A percentile compares a stretch with the other conserved stretches of the same genome.
Conservation (phyloP, 2,329 filamentous ascomycete genomes). For the Aspergillus fischeri region DNA sequence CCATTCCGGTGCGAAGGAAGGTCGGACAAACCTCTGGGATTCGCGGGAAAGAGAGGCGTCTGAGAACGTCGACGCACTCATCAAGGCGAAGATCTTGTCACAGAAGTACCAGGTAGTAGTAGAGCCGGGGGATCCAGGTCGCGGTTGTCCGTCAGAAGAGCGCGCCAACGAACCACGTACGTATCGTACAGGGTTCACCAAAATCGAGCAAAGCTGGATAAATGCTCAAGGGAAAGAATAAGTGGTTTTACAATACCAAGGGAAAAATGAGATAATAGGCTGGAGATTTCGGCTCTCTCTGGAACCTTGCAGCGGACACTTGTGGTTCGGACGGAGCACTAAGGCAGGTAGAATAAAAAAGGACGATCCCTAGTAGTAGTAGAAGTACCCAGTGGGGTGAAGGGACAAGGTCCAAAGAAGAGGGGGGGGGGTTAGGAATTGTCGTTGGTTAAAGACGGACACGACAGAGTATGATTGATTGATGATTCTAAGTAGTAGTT, state of each 20-base stretch:
- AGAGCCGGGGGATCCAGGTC: conserved; percentile 19
- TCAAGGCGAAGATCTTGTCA: conserved; percentile 32
- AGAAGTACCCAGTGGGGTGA: conserved; percentile 15
- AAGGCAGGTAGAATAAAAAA: conserved; percentile 6
- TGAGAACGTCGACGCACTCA: conserved; percentile 40
- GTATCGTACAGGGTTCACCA: conserved; percentile 13
- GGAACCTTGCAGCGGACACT: conserved; percentile 16
- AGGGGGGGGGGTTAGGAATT: conserved; percentile 2
- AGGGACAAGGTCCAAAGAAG: conserved; percentile 9
- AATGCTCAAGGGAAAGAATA: conserved; percentile 15
- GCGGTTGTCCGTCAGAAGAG: conserved; percentile 18
- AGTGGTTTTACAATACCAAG: conserved; percentile 21
- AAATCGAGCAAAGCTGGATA: conserved; percentile 14
- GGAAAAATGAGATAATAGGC: conserved; percentile 14
- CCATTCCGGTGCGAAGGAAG: conserved; percentile 10
- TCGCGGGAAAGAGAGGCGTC: conserved; percentile 41
- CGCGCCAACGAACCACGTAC: conserved; percentile 22
- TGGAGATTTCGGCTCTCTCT: conserved; percentile 22
- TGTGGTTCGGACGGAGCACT: conserved; percentile 19
- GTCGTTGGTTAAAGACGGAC: conserved; percentile 18
- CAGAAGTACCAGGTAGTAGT: conserved; percentile 16
- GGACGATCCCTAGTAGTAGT: conserved; percentile 10
- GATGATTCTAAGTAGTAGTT: conserved; percentile 10
- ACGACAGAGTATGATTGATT: conserved; percentile 20
- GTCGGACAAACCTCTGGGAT: conserved; percentile 37